phyloP scores from a whole-genome alignment of 2,329 filamentous ascomycete genomes.

The Didymella sp. region DNA sequence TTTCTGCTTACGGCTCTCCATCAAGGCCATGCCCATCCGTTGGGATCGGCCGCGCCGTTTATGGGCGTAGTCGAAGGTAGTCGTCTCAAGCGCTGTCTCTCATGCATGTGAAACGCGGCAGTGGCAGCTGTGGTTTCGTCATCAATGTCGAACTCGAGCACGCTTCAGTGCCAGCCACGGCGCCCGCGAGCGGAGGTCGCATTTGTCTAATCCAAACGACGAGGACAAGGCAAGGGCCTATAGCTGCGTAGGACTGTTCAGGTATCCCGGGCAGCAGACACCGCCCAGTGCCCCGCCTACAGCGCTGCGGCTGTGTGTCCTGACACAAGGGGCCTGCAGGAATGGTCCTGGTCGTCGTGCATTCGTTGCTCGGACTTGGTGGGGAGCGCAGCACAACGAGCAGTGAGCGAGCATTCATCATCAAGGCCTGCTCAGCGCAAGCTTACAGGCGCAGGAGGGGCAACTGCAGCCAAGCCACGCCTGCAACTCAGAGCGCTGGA shows the following conservation, averaged over 20 bases:
- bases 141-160: slow-evolving; percentile 22
- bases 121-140: slow-evolving; percentile 29
- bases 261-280: slow-evolving; percentile 25
- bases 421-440: slow-evolving; percentile 17
- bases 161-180: slow-evolving; percentile 20
- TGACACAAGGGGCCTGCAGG: slow-evolving; percentile 24
- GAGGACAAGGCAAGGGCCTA: slow-evolving; percentile 19
- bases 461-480: slow-evolving; percentile 18
- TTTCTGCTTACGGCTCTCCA: slow-evolving; percentile 33
- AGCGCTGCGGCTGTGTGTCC: slow-evolving; percentile 17
- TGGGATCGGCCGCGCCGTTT: slow-evolving; percentile 18
- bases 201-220: slow-evolving; percentile 21
- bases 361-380: neutral
- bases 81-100: slow-evolving; percentile 21
- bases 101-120: slow-evolving; percentile 41
- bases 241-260: slow-evolving; percentile 4
- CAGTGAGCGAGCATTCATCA: slow-evolving; percentile 11
- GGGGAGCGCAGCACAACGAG: neutral
- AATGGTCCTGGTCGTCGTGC: slow-evolving; percentile 8
- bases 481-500: slow-evolving; percentile 25
- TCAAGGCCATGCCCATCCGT: slow-evolving; percentile 19
- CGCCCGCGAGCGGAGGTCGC: slow-evolving; percentile 6
- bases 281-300: slow-evolving; percentile 23
- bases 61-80: slow-evolving; percentile 5
- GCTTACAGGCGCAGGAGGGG: slow-evolving; percentile 28